Evolutionary conservation across 2,329 filamentous ascomycete genomes (phyloP).

Genomic region (Calonectria pauciramosa): DNA sequence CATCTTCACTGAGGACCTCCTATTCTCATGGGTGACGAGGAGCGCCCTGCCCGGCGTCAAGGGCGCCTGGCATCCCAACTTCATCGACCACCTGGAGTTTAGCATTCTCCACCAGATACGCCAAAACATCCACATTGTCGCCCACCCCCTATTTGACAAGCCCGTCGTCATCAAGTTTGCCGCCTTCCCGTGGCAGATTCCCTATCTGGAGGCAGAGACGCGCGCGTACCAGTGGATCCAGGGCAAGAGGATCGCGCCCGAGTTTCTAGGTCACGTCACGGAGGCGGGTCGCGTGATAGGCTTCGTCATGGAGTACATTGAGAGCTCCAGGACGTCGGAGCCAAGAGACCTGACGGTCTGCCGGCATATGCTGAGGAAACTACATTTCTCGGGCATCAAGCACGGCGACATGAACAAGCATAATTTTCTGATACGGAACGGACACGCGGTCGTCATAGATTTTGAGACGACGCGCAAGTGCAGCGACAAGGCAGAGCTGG

Average conservation of each 20-base stretch:
- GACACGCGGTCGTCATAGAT: slow-evolving; percentile 46
- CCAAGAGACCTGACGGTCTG: slow-evolving; percentile 45
- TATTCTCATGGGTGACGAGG: slow-evolving; percentile 46
- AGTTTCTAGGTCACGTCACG: slow-evolving; percentile 47
- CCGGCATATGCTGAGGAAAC: slow-evolving; percentile 39
- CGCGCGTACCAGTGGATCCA: slow-evolving; percentile 47
- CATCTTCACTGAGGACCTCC: slow-evolving; percentile 38
- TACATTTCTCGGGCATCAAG: slow-evolving; percentile 50
- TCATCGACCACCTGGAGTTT: slow-evolving; percentile 53
- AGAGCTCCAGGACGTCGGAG: slow-evolving; percentile 41
- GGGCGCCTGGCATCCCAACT: slow-evolving; percentile 50
- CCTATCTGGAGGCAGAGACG: slow-evolving; percentile 46
- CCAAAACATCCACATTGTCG: slow-evolving; percentile 44
- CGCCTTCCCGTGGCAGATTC: slow-evolving; percentile 46
- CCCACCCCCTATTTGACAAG: slow-evolving; percentile 37
- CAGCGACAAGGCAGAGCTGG: slow-evolving; percentile 4
- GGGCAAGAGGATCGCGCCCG: slow-evolving; percentile 43
- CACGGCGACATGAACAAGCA: slow-evolving; percentile 51
- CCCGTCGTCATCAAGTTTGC: slow-evolving; percentile 45
- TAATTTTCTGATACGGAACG: slow-evolving; percentile 49
- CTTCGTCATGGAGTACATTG: slow-evolving; percentile 44
- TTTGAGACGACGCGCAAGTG: slow-evolving; percentile 42
- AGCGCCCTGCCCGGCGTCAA: slow-evolving; percentile 48
- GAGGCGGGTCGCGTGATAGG: slow-evolving; percentile 48
- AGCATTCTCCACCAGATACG: slow-evolving; percentile 37